Percentiles rank a stretch among this genome's conserved stretches.
Conservation (phyloP, 2,329 filamentous ascomycete species). For the Fusarium veterinarium region DNA sequence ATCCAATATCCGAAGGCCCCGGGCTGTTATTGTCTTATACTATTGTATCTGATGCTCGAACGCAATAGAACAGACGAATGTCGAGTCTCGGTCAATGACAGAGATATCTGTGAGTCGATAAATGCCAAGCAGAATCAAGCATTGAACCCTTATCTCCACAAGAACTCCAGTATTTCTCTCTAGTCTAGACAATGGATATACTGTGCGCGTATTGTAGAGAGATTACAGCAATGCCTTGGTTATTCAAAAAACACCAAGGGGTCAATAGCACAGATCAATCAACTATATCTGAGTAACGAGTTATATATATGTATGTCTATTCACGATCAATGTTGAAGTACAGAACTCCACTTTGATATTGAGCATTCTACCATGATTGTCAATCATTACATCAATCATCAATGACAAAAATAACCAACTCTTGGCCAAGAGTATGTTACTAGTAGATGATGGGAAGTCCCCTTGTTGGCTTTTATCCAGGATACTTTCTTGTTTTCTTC, state of each 20-base stretch:
- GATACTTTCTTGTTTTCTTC: constrained; percentile 1
- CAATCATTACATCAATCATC: constrained; percentile 8
- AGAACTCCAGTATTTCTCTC: constrained; percentile 18
- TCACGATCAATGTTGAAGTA: not conserved
- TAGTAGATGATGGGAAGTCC: not conserved
- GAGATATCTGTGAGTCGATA: not conserved
- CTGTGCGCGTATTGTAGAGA: constrained; percentile 13
- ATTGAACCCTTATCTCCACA: constrained; percentile 32
- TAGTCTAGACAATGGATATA: constrained; percentile 9
- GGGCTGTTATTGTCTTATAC: constrained; percentile 19
- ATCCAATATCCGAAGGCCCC: constrained; percentile 37
- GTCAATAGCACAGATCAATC: constrained; percentile 8
- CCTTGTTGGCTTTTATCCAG: not conserved
- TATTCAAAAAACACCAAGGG: not conserved
- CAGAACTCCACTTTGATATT: constrained; percentile 6
- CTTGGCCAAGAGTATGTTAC: constrained; percentile 7
- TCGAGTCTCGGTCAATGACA: not conserved
- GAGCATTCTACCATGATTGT: not conserved
- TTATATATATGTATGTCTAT: not conserved
- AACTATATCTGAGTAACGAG: not conserved
- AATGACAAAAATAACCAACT: constrained; percentile 16
- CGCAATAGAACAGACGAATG: constrained; percentile 8
- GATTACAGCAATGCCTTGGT: constrained; percentile 11
- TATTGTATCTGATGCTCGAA: constrained; percentile 28
- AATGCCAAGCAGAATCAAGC: constrained; percentile 23